Percentiles rank a stretch among this genome's conserved stretches.
These are phyloP conservation scores for Suillus subalutaceus DNA, from an alignment of 768 basidiomycete genomes.

Conservation along the genomic window DNA sequence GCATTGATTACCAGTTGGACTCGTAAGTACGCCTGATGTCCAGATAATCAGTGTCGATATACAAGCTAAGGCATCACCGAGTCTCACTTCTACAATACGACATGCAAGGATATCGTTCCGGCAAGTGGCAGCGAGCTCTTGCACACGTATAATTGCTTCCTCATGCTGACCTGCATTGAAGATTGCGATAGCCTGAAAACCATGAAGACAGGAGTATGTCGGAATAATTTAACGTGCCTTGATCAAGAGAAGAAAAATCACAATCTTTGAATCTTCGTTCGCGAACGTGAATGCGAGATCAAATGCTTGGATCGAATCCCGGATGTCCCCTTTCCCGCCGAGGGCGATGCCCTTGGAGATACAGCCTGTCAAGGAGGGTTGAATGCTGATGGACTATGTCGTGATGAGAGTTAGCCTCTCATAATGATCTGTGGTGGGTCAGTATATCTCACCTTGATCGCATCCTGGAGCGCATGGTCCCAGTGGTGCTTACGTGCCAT, in stretches of 20 bases:
- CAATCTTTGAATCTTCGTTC: not conserved
- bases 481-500: not conserved
- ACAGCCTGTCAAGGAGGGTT: not conserved
- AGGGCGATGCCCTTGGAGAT: not conserved
- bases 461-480: not conserved
- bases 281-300: not conserved
- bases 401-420: not conserved
- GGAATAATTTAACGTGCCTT: not conserved
- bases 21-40: not conserved
- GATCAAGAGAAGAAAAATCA: not conserved
- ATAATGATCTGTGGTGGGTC: not conserved
- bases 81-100: not conserved
- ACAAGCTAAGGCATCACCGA: not conserved
- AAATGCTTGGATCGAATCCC: not conserved
- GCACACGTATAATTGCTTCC: not conserved
- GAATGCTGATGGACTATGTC: not conserved
- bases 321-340: not conserved
- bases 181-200: not conserved
- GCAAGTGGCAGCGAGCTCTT: not conserved
- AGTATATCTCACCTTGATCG: not conserved
- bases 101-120: not conserved
- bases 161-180: not conserved
- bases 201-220: not conserved
- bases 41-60: not conserved
- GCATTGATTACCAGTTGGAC: not conserved